Conservation (phyloP, 1,284 basidiomycete genomes). For the Naganishia sp. region DNA sequence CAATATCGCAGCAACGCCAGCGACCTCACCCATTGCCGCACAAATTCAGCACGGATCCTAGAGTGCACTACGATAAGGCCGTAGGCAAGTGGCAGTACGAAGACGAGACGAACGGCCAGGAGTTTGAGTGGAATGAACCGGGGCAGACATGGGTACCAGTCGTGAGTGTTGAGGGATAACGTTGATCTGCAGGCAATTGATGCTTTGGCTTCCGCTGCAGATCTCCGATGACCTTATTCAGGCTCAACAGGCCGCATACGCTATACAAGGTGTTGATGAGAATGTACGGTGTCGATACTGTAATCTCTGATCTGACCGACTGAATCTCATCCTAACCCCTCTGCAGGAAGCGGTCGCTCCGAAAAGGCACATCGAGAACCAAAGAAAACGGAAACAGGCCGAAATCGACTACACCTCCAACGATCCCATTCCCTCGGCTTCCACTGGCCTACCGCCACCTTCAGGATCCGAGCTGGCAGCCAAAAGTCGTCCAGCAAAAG, state of each 20-base stretch:
- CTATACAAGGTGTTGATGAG: slow-evolving; percentile 85
- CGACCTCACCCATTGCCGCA: slow-evolving; percentile 48
- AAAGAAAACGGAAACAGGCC: slow-evolving; percentile 66
- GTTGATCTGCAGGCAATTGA: background rate
- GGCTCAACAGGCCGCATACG: slow-evolving; percentile 89
- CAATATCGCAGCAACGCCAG: slow-evolving; percentile 11
- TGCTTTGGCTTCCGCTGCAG: slow-evolving; percentile 48
- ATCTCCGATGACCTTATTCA: slow-evolving; percentile 78
- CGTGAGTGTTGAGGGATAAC: slow-evolving; percentile 58
- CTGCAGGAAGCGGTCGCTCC: slow-evolving; percentile 17
- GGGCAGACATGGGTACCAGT: slow-evolving; percentile 78
- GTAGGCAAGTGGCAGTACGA: slow-evolving; percentile 79
- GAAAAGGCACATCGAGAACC: slow-evolving; percentile 26
- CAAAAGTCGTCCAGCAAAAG: slow-evolving; percentile 60
- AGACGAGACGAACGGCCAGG: slow-evolving; percentile 74
- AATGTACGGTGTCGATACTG: slow-evolving; percentile 61
- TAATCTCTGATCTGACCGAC: slow-evolving; percentile 30
- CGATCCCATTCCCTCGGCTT: slow-evolving; percentile 44
- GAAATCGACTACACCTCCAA: slow-evolving; percentile 69
- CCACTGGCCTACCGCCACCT: slow-evolving; percentile 22
- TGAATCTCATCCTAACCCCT: slow-evolving; percentile 35
- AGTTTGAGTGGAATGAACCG: slow-evolving; percentile 79
- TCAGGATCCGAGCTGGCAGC: slow-evolving; percentile 24
- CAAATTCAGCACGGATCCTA: slow-evolving; percentile 71
- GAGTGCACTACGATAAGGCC: slow-evolving; percentile 74